Conservation (phyloP, 2,329 filamentous ascomycete genomes). For the Aureobasidium vineae region DNA sequence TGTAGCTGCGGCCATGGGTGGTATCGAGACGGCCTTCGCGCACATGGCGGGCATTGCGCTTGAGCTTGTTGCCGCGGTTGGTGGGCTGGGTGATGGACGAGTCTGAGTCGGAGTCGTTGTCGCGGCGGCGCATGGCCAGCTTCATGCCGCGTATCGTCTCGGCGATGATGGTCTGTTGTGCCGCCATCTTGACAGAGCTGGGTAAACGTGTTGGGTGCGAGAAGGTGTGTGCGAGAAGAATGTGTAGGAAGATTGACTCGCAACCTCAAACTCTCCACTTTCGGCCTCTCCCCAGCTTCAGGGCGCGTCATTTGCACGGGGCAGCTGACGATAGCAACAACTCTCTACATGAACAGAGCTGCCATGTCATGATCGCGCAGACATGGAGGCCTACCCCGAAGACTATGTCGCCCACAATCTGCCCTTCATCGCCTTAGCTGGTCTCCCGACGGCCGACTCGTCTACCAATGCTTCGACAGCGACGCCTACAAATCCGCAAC, state of each 20-base stretch:
- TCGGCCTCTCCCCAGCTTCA: conserved; percentile 5
- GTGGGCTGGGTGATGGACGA: conserved; percentile 66
- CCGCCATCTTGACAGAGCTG: conserved; percentile 47
- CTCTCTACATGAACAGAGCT: conserved; percentile 7
- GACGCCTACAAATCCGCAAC: not conserved
- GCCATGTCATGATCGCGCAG: conserved; percentile 9
- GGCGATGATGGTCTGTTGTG: conserved; percentile 58
- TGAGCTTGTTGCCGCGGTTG: conserved; percentile 76
- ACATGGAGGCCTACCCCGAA: conserved; percentile 75
- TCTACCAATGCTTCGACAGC: not conserved
- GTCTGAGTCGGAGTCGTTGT: conserved; percentile 74
- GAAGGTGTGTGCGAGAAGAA: not conserved
- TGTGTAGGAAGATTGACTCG: not conserved
- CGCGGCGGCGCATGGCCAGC: conserved; percentile 63
- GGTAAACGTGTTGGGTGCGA: not conserved
- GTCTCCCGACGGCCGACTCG: conserved; percentile 49
- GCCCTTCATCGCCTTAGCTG: conserved; percentile 78
- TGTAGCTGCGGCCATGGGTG: conserved; percentile 64
- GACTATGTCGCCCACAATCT: conserved; percentile 85
- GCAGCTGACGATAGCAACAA: not conserved
- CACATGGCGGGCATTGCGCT: conserved; percentile 70
- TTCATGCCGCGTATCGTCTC: conserved; percentile 68
- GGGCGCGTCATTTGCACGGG: conserved; percentile 14
- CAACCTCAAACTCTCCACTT: not conserved
- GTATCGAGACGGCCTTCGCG: conserved; percentile 67